phyloP scores from a whole-genome alignment of 306 rosid genomes.

The Hylodesmum podocarpum region DNA sequence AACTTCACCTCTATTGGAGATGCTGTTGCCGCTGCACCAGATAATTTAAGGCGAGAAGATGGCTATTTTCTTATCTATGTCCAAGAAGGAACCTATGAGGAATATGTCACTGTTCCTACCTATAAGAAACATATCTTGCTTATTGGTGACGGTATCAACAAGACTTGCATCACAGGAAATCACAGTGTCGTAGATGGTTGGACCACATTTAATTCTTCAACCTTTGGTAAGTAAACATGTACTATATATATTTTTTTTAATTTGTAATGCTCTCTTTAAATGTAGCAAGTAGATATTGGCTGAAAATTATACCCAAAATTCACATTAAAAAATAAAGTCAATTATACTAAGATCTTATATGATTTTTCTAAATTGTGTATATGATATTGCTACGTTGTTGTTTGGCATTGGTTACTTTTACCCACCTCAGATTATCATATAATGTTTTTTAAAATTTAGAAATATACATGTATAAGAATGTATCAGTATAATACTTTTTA shows the following conservation, averaged over 20 bases:
- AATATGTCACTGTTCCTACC: conserved; percentile 49
- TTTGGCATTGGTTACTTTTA: too few species aligned
- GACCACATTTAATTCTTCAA: conserved; percentile 74
- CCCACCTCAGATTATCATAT: too few species aligned
- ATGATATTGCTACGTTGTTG: too few species aligned
- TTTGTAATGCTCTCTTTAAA: background rate
- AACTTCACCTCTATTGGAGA: conserved; percentile 73
- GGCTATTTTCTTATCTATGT: conserved; percentile 69
- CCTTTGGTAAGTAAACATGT: conserved; percentile 56
- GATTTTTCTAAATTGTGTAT: too few species aligned
- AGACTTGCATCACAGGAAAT: conserved; percentile 71
- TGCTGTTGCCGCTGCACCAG: conserved; percentile 61
- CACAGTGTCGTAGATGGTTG: conserved; percentile 66
- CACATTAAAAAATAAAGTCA: too few species aligned
- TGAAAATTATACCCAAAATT: too few species aligned
- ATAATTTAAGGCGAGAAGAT: conserved; percentile 45
- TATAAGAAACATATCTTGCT: conserved; percentile 59
- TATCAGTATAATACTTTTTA: too few species aligned
- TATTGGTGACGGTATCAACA: conserved; percentile 78
- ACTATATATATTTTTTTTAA: background rate
- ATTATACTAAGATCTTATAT: too few species aligned
- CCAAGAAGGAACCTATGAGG: conserved; percentile 58
- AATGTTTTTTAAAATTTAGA: too few species aligned
- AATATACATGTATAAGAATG: too few species aligned
- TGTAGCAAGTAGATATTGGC: too few species aligned